Evolutionary conservation across 768 basidiomycete species (phyloP).

Genomic region (Phaeotremella fagi): DNA sequence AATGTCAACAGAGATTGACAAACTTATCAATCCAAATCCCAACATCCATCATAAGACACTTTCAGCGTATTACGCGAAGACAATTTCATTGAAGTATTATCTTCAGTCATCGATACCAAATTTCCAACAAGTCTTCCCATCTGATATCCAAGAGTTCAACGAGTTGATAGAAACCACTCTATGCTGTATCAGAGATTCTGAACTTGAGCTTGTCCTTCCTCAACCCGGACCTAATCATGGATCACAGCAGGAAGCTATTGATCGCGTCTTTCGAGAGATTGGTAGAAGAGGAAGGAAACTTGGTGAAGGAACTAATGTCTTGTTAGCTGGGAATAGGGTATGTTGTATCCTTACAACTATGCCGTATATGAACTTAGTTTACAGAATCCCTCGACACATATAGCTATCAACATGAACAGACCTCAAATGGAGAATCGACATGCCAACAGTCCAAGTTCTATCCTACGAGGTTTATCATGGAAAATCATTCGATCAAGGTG

Average conservation of each 20-base stretch:
- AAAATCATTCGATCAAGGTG: conserved; percentile 25
- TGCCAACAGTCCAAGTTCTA: conserved; percentile 30
- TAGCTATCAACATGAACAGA: conserved; percentile 31
- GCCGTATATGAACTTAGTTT: background rate
- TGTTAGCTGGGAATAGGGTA: conserved; percentile 20
- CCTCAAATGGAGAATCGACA: conserved; percentile 38
- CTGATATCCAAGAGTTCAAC: too few species aligned
- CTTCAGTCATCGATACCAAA: conserved; percentile 2
- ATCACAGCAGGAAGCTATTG: conserved; percentile 38
- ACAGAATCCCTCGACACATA: conserved; percentile 8
- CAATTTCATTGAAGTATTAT: conserved; percentile 26
- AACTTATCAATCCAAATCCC: too few species aligned
- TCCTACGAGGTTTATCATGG: conserved; percentile 27
- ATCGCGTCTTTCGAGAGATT: conserved; percentile 30
- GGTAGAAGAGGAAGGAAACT: conserved; percentile 1
- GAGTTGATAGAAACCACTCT: too few species aligned
- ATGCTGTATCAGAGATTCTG: conserved; percentile 5
- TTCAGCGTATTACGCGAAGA: conserved; percentile 35
- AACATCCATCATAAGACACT: conserved; percentile 41
- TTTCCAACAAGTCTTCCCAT: background rate
- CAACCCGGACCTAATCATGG: background rate
- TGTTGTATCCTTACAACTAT: background rate
- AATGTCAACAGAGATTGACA: too few species aligned
- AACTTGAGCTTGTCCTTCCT: background rate
- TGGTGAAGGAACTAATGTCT: conserved; percentile 19